Conservation (phyloP, 495 filamentous ascomycete species). For the Tuber melanosporum region DNA sequence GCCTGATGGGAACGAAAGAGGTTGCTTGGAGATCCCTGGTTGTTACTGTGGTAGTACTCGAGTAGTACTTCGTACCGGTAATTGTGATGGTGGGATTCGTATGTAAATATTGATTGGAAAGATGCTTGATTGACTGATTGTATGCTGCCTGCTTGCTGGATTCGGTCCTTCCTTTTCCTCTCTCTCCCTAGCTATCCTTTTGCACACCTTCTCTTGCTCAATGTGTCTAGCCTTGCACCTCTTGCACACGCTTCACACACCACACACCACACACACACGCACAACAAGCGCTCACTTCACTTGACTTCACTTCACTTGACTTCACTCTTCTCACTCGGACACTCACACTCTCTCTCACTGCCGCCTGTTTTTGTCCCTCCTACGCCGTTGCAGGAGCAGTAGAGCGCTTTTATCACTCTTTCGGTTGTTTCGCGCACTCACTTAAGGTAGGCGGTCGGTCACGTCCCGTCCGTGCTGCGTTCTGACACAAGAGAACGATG, state of each 20-base stretch:
- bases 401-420: constrained; percentile 24
- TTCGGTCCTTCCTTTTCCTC: constrained; percentile 2
- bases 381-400: constrained; percentile 26
- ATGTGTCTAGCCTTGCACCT: constrained; percentile 2
- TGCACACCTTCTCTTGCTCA: background rate
- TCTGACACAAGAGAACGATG: constrained; percentile 36
- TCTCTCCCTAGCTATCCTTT: background rate
- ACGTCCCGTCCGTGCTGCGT: constrained; percentile 38
- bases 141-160: background rate
- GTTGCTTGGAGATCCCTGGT: background rate
- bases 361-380: constrained; percentile 17
- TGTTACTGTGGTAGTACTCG: background rate
- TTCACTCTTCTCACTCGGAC: constrained; percentile 15
- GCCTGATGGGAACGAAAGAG: constrained; percentile 9
- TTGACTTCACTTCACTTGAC: constrained; percentile 4
- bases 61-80: background rate
- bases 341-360: constrained; percentile 7
- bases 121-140: constrained; percentile 4
- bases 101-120: background rate
- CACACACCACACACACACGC: background rate
- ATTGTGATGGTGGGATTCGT: constrained; percentile 1
- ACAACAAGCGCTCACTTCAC: constrained; percentile 4
- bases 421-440: constrained; percentile 35
- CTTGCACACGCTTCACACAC: background rate
- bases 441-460: constrained; percentile 25